Conservation (phyloP, 495 filamentous ascomycete species). For the Penicillium bialowiezense region DNA sequence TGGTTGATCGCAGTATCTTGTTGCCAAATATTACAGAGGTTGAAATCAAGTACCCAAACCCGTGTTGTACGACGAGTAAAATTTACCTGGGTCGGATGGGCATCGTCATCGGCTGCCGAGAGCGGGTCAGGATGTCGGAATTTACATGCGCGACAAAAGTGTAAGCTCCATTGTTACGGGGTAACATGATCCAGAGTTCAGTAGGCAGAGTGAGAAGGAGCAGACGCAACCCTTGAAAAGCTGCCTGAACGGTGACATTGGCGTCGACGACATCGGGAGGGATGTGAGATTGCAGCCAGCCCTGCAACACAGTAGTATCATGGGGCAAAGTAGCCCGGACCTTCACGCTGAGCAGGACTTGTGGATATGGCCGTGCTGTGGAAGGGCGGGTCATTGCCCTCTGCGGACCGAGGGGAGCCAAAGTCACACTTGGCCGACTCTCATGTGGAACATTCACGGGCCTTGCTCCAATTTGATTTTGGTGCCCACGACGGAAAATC, state of each 20-base stretch:
- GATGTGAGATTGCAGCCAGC: not conserved
- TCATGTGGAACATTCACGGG: conserved; percentile 3
- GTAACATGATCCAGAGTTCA: conserved; percentile 3
- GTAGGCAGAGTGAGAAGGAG: conserved; percentile 6
- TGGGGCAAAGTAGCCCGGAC: conserved; percentile 1
- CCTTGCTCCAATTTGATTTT: conserved; percentile 1
- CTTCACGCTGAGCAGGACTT: conserved; percentile 2
- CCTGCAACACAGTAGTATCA: conserved; percentile 1
- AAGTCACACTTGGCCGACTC: conserved; percentile 3
- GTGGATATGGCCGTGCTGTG: not conserved
- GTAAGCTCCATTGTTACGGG: not conserved
- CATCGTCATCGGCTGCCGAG: no score
- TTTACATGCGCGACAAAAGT: conserved; percentile 4
- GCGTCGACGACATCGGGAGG: not conserved
- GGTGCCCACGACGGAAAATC: conserved; percentile 1
- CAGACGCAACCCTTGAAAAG: conserved; percentile 4
- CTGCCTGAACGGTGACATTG: conserved; percentile 4
- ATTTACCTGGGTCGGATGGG: no score
- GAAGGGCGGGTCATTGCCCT: not conserved
- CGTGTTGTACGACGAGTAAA: no score
- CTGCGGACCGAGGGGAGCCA: not conserved
- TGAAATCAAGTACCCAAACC: no score
- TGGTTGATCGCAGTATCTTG: no score
- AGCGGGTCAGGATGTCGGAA: no score
- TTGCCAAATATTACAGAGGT: no score